These are phyloP conservation scores for Ceratocystis cubensis DNA, from an alignment of 2,329 filamentous ascomycete species.

Conservation along the genomic window DNA sequence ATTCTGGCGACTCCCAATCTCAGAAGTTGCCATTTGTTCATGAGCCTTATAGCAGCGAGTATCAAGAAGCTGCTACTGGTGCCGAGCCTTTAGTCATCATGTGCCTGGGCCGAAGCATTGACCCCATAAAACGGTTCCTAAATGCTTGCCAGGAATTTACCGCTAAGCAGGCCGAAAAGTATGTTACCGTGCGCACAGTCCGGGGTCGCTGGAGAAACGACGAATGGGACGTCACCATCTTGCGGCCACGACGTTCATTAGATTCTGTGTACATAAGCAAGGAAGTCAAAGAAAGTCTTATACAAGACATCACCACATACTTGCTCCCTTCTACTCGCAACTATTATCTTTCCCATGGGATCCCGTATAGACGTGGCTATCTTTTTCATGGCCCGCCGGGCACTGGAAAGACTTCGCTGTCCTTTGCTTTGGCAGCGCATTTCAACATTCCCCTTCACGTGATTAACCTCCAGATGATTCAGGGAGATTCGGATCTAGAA, in stretches of 20 bases:
- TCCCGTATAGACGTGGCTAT: conserved; percentile 65
- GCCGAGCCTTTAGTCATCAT: conserved; percentile 31
- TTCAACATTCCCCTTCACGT: conserved; percentile 57
- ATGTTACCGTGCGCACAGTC: conserved; percentile 29
- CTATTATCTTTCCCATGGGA: conserved; percentile 65
- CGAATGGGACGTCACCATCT: conserved; percentile 30
- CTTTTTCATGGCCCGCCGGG: conserved; percentile 65
- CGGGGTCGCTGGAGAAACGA: conserved; percentile 24
- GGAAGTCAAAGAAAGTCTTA: conserved; percentile 50
- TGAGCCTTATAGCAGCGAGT: conserved; percentile 25
- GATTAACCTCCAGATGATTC: conserved; percentile 38
- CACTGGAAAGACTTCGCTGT: conserved; percentile 59
- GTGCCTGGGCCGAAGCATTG: conserved; percentile 29
- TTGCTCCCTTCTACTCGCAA: conserved; percentile 54
- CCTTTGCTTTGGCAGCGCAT: conserved; percentile 51
- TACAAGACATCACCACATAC: conserved; percentile 66
- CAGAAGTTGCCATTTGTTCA: conserved; percentile 22
- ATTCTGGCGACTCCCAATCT: conserved; percentile 11
- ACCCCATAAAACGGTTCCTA: conserved; percentile 27
- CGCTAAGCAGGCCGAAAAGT: conserved; percentile 29
- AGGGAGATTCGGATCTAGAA: conserved; percentile 53
- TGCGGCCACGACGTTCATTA: conserved; percentile 56
- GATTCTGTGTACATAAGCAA: conserved; percentile 62
- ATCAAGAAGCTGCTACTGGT: conserved; percentile 28
- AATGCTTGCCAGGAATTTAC: conserved; percentile 27